Evolutionary conservation across 352 stramenopile species (phyloP), one percentile per base, ranked within the genome.

Genomic region (Globisporangium carolinianum): DNA sequence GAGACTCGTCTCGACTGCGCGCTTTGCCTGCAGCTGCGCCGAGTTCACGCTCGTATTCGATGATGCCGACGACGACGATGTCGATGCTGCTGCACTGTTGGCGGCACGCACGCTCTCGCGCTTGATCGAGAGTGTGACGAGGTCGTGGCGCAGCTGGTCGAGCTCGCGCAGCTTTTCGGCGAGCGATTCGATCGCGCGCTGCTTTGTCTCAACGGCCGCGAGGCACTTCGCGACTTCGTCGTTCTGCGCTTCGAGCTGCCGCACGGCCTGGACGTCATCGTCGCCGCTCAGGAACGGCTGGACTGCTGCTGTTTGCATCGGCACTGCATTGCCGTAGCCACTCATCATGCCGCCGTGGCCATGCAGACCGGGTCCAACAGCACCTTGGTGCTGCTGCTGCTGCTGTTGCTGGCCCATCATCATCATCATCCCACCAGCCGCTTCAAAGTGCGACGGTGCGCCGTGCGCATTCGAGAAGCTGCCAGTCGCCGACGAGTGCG

Each of bases 121-220:
- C 60, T 89, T 89, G 64, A 86, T 83, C 10, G 75, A 67, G 11
- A 92, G 65, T 52, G 69, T 65, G 36, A 92, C 75, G 5, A 92
- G 63, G 55, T 92, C 78, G 36, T 85, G 71, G 24, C 83, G 83
- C 36, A 91, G 60, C 58, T 89, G 80, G 54, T 92, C 80, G 17
- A 92, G 62, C 60, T 87, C 76, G 15, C 72, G 76, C 39, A 92
- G 52, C 47, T 87, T 87, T 35, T 86, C 70, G 1, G 74, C 73
- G 38, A 92, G 64, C 38, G 70, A 61, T 59, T 88, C 79, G 43
- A 92, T 76, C 6, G 73, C 57, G 12, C 64, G 67, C 67, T 91
- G 83, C 48, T 88, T 89, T 55, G 67, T 67, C 58, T 88, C 75
- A n/a, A 89, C 67, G 57, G 59, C 55, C 14, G 69, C 53, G 14